phyloP scores from a whole-genome alignment of 2,329 filamentous ascomycete species.

The Huntiella bhutanensis region DNA sequence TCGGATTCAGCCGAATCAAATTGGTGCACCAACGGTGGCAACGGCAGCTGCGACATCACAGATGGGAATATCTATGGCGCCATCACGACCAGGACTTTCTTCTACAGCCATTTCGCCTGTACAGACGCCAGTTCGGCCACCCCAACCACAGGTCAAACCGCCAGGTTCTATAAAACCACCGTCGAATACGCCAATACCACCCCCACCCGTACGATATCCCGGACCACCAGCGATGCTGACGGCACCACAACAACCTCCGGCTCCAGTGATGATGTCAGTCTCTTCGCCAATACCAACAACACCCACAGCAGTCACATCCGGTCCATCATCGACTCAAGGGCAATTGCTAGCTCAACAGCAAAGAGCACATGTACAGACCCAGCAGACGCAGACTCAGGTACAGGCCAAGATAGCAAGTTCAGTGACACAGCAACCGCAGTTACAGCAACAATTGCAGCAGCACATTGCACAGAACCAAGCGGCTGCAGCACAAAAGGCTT shows the following conservation, averaged over 20 bases:
- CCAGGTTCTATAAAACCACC: no score
- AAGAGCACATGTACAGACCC: background rate
- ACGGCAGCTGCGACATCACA: background rate
- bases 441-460: no score
- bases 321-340: no score
- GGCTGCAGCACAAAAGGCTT: background rate
- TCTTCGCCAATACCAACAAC: no score
- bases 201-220: no score
- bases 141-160: background rate
- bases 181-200: no score
- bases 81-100: background rate
- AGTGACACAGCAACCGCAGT: slow-evolving; percentile 1
- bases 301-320: no score
- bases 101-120: background rate
- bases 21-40: background rate
- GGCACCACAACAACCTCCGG: no score
- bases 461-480: slow-evolving; percentile 6
- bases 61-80: no score
- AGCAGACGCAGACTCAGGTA: background rate
- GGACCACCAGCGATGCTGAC: no score
- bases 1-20: background rate
- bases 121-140: background rate
- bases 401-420: background rate
- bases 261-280: no score
- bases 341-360: background rate